These are phyloP conservation scores for Paecilomyces sp. DNA, from an alignment of 2,329 filamentous ascomycete genomes.

Conservation along the genomic window DNA sequence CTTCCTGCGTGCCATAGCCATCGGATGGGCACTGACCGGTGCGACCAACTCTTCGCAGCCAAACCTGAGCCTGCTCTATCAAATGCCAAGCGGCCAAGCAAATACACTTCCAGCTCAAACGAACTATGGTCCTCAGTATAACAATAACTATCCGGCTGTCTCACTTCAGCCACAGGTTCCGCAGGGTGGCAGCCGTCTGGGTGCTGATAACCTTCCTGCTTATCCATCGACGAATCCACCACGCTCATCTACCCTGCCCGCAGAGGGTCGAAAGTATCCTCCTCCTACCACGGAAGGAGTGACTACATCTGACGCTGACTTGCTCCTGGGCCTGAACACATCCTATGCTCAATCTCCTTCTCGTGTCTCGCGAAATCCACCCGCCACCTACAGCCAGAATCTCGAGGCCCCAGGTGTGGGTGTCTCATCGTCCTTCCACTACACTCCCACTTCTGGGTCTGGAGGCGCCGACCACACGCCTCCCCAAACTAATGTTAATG, in stretches of 20 bases:
- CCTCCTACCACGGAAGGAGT: slow-evolving; percentile 36
- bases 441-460: slow-evolving; percentile 9
- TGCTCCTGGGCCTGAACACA: slow-evolving; percentile 44
- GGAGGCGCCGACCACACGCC: slow-evolving; percentile 8
- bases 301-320: slow-evolving; percentile 25
- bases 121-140: slow-evolving; percentile 22
- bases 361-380: slow-evolving; percentile 15
- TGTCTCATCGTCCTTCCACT: slow-evolving; percentile 17
- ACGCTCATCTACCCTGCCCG: slow-evolving; percentile 11
- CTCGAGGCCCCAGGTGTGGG: slow-evolving; percentile 12
- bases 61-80: slow-evolving; percentile 74
- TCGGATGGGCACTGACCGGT: slow-evolving; percentile 82
- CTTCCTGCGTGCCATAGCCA: slow-evolving; percentile 43
- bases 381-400: slow-evolving; percentile 15
- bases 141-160: slow-evolving; percentile 17
- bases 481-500: slow-evolving; percentile 8
- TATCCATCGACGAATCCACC: slow-evolving; percentile 16
- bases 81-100: slow-evolving; percentile 42
- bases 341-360: slow-evolving; percentile 26
- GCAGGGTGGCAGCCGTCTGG: slow-evolving; percentile 13
- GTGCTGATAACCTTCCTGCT: slow-evolving; percentile 25
- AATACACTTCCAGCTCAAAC: slow-evolving; percentile 17
- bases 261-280: slow-evolving; percentile 18
- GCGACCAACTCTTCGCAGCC: slow-evolving; percentile 80
- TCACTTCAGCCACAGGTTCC: slow-evolving; percentile 13